Percentiles rank a stretch among this genome's conserved stretches.
Evolutionary conservation across 2,329 filamentous ascomycete genomes (phyloP).

Genomic region (Diaporthe sp.): DNA sequence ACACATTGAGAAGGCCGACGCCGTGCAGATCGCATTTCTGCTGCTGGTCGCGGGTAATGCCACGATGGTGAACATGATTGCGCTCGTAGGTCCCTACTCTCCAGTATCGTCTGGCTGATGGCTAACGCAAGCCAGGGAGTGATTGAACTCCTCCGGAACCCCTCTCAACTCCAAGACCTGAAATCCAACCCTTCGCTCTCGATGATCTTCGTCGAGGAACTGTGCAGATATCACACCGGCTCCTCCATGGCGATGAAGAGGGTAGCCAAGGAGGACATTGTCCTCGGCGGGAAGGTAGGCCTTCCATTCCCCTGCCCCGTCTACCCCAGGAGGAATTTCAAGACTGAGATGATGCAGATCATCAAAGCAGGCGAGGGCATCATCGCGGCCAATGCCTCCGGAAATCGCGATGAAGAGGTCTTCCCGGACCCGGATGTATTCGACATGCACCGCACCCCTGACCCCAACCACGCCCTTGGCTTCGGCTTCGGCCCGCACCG

Average conservation of each 20-base stretch:
- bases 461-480: constrained; percentile 56
- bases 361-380: constrained; percentile 61
- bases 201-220: constrained; percentile 60
- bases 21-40: constrained; percentile 63
- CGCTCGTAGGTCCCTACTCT: constrained; percentile 33
- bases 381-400: constrained; percentile 60
- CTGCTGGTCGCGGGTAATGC: constrained; percentile 66
- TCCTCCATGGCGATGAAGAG: constrained; percentile 62
- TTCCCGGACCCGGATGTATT: constrained; percentile 58
- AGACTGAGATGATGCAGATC: neutral
- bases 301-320: neutral
- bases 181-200: constrained; percentile 53
- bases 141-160: neutral
- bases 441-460: constrained; percentile 56
- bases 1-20: constrained; percentile 56
- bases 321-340: neutral
- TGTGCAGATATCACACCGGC: constrained; percentile 63
- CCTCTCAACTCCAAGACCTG: neutral
- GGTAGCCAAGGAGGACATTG: constrained; percentile 62
- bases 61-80: constrained; percentile 66
- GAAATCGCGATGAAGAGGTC: constrained; percentile 61
- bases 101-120: neutral
- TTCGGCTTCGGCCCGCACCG: constrained; percentile 62
- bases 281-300: constrained; percentile 56
- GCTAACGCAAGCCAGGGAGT: neutral